A percentile compares a stretch with the other conserved stretches of the same genome.
phyloP scores from a whole-genome alignment of 2,329 filamentous ascomycete genomes.

The Bipolaris oryzae region DNA sequence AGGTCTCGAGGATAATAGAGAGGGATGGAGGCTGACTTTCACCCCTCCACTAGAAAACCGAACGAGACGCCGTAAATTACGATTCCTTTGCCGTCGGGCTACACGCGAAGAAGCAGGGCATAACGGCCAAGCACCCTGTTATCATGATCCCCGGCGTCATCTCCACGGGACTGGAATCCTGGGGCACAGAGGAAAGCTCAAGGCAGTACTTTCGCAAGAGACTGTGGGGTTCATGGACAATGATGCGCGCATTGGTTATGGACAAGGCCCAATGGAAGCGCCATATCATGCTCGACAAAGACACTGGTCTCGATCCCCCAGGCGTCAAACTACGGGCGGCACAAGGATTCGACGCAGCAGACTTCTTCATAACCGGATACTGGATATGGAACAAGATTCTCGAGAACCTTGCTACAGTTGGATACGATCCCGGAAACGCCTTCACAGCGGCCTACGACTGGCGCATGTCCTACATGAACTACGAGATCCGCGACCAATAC shows the following conservation, averaged over 20 bases:
- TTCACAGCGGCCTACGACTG: conserved; percentile 82
- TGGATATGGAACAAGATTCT: conserved; percentile 99
- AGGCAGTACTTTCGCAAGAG: conserved; percentile 92
- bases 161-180: conserved; percentile 94
- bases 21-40: conserved; percentile 30
- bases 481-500: conserved; percentile 90
- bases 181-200: conserved; percentile 86
- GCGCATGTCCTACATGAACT: conserved; percentile 87
- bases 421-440: conserved; percentile 85
- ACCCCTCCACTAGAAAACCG: conserved; percentile 67
- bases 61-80: conserved; percentile 86
- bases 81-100: conserved; percentile 92
- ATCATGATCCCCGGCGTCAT: conserved; percentile 99
- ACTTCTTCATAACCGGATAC: conserved; percentile 89
- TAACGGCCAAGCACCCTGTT: conserved; percentile 82
- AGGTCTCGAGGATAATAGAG: background rate
- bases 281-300: conserved; percentile 95
- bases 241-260: conserved; percentile 93
- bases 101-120: conserved; percentile 79
- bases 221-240: conserved; percentile 97
- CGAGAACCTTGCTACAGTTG: conserved; percentile 93
- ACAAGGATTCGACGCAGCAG: conserved; percentile 95
- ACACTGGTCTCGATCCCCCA: conserved; percentile 88
- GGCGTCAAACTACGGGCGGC: conserved; percentile 89
- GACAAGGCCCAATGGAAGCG: conserved; percentile 95